Conservation (phyloP, 257 asterid genomes). For the Galeopsis tetrahit region DNA sequence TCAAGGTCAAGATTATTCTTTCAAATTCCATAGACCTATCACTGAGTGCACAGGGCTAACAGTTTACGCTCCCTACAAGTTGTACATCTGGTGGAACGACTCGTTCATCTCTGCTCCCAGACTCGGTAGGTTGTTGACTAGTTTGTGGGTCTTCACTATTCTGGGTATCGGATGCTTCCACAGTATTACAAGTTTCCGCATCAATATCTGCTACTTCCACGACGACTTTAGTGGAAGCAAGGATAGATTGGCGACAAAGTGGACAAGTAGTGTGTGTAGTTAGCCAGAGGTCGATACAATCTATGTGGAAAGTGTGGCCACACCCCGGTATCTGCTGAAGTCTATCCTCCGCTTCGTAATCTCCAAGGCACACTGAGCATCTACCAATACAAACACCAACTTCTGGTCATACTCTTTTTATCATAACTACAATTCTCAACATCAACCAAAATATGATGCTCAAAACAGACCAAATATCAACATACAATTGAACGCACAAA, state of each 20-base stretch:
- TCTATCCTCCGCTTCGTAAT: constrained; percentile 68
- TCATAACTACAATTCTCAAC: neutral
- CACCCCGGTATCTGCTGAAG: constrained; percentile 87
- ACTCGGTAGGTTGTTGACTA: constrained; percentile 33
- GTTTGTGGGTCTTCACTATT: constrained; percentile 40
- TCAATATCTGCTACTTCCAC: constrained; percentile 26
- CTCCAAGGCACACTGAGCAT: constrained; percentile 87
- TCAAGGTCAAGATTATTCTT: neutral
- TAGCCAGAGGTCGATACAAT: constrained; percentile 85
- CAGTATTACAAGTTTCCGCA: constrained; percentile 31
- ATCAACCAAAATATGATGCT: neutral
- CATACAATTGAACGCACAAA: neutral
- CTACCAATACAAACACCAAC: constrained; percentile 38
- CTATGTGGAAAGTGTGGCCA: constrained; percentile 83
- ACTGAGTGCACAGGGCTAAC: constrained; percentile 1
- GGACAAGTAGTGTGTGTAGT: constrained; percentile 79
- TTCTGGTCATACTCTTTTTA: neutral
- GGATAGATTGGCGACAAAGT: constrained; percentile 81
- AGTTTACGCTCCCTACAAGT: constrained; percentile 1
- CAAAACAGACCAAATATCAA: constrained; percentile 3
- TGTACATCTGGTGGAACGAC: neutral
- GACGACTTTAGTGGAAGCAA: constrained; percentile 40
- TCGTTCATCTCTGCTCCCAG: constrained; percentile 29
- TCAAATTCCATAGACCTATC: constrained; percentile 5
- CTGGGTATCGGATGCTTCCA: constrained; percentile 25